Evolutionary conservation across 1,139 yeast genomes (phyloP).

Genomic region (Pichia sp.): DNA sequence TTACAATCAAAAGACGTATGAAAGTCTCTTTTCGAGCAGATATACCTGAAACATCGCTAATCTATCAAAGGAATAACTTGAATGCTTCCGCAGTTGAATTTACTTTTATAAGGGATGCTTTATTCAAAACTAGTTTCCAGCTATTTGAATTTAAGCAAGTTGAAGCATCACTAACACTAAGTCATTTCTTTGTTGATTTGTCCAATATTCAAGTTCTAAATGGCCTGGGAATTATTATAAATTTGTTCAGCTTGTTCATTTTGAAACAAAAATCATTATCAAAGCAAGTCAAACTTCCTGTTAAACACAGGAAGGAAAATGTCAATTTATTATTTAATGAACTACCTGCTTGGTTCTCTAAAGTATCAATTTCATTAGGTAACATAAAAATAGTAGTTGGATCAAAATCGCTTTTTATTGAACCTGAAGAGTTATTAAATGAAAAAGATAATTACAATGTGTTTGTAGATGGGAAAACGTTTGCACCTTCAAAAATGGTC

Average conservation of each 20-base stretch:
- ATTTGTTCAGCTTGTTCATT: slow-evolving; percentile 1
- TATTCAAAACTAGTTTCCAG: slow-evolving; percentile 4
- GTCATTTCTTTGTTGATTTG: slow-evolving; percentile 14
- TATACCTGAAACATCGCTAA: slow-evolving; percentile 18
- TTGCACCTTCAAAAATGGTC: slow-evolving; percentile 11
- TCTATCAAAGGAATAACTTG: slow-evolving; percentile 18
- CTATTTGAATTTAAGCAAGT: slow-evolving; percentile 3
- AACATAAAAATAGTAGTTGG: slow-evolving; percentile 41
- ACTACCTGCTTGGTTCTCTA: slow-evolving; percentile 46
- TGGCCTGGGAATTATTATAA: slow-evolving; percentile 15
- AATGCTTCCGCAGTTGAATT: slow-evolving; percentile 10
- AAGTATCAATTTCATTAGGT: slow-evolving; percentile 32
- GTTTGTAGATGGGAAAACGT: slow-evolving; percentile 5
- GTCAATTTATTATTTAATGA: slow-evolving; percentile 31
- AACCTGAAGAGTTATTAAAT: slow-evolving; percentile 18
- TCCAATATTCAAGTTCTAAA: slow-evolving; percentile 14
- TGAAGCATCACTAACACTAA: slow-evolving; percentile 9
- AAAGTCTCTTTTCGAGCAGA: slow-evolving; percentile 18
- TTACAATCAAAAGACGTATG: slow-evolving; percentile 5
- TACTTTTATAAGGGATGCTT: slow-evolving; percentile 14
- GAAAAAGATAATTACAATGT: slow-evolving; percentile 16
- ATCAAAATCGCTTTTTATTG: slow-evolving; percentile 56
- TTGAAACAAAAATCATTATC: neutral
- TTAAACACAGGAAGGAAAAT: slow-evolving; percentile 3
- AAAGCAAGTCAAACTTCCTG: neutral